Evolutionary conservation across 1,139 yeast species (phyloP).

Genomic region (Protomyces macrosporus): DNA sequence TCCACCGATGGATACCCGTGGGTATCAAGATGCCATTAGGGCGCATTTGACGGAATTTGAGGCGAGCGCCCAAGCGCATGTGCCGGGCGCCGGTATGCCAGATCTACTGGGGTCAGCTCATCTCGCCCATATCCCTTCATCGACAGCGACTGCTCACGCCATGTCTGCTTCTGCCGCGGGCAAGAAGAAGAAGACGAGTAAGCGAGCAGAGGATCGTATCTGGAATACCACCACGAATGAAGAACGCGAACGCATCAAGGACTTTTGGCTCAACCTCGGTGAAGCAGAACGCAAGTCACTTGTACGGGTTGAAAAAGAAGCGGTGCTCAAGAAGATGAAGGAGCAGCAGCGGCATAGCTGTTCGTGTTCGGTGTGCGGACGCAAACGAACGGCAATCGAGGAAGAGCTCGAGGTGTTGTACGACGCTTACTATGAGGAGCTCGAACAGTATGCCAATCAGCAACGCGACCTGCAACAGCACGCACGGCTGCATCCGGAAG

Average conservation of each 20-base stretch:
- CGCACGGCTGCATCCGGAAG: constrained; percentile 10
- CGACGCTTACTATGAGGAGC: constrained; percentile 47
- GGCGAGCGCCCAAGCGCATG: constrained; percentile 1
- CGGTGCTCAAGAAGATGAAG: constrained; percentile 60
- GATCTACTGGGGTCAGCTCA: neutral
- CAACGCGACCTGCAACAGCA: constrained; percentile 31
- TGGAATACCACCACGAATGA: constrained; percentile 60
- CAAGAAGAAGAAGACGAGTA: constrained; percentile 41
- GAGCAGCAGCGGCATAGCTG: constrained; percentile 56
- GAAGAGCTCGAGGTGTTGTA: constrained; percentile 75
- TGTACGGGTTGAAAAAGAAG: constrained; percentile 63
- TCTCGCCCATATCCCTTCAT: neutral
- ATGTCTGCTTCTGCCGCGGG: constrained; percentile 24
- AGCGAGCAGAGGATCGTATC: constrained; percentile 42
- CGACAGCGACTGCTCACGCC: neutral
- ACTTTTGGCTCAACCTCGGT: constrained; percentile 67
- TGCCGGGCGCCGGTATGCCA: neutral
- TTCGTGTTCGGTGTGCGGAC: constrained; percentile 74
- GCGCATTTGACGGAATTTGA: constrained; percentile 22
- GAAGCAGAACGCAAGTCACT: constrained; percentile 58
- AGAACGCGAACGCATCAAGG: constrained; percentile 54
- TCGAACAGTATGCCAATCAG: constrained; percentile 37
- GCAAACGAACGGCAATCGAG: constrained; percentile 63
- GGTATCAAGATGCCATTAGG: constrained; percentile 21
- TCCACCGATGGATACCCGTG: constrained; percentile 2